These are phyloP conservation scores for Lachnellula hyalina DNA, from an alignment of 2,329 filamentous ascomycete species.

Conservation along the genomic window DNA sequence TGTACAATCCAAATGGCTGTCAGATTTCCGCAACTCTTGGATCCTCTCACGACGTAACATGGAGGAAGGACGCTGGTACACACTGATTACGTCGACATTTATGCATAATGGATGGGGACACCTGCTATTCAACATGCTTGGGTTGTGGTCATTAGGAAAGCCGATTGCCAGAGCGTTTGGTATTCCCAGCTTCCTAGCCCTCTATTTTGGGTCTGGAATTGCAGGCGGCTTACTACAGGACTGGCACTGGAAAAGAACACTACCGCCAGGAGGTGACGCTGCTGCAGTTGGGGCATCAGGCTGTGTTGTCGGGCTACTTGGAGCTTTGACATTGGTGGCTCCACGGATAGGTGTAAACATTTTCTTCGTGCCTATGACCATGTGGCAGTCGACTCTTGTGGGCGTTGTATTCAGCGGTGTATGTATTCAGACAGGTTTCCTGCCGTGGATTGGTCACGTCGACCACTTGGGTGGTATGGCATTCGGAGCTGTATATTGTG, in stretches of 20 bases:
- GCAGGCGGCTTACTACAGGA: constrained; percentile 9
- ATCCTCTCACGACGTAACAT: constrained; percentile 7
- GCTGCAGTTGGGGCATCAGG: constrained; percentile 13
- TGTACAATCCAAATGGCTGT: neutral
- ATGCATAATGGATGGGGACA: constrained; percentile 26
- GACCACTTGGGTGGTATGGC: constrained; percentile 14
- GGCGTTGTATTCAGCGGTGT: constrained; percentile 2
- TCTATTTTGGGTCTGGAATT: constrained; percentile 16
- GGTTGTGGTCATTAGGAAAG: constrained; percentile 23
- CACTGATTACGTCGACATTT: constrained; percentile 29
- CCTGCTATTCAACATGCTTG: constrained; percentile 30
- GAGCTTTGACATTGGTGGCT: constrained; percentile 1
- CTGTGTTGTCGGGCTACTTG: constrained; percentile 8
- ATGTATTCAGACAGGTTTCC: constrained; percentile 4
- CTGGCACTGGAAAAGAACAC: constrained; percentile 3
- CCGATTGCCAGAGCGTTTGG: constrained; percentile 11
- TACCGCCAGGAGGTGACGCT: neutral
- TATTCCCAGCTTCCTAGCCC: constrained; percentile 3
- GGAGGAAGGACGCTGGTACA: constrained; percentile 20
- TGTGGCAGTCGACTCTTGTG: neutral
- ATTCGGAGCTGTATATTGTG: constrained; percentile 3
- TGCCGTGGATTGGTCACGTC: constrained; percentile 13
- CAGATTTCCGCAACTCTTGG: constrained; percentile 6
- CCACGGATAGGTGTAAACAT: constrained; percentile 2
- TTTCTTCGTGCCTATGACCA: constrained; percentile 12